Conservation (phyloP, 1,284 basidiomycete genomes). For the Naganishia sp. region DNA sequence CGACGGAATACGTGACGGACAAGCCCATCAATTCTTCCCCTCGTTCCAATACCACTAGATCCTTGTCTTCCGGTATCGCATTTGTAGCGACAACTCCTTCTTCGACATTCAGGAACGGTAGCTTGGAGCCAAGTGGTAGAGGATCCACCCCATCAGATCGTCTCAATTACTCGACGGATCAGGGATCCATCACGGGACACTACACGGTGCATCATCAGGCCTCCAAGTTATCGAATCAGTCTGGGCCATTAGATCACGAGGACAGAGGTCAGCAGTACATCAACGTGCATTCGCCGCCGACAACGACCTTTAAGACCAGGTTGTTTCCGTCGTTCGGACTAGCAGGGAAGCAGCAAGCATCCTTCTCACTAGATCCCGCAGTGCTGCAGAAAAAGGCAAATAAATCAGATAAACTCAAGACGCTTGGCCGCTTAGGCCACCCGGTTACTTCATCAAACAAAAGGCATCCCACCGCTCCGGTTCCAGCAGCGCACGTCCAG, state of each 20-base stretch:
- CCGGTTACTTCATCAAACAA: conserved; percentile 4
- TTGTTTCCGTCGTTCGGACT: conserved; percentile 23
- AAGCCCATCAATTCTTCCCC: background rate
- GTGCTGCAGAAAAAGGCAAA: conserved; percentile 4
- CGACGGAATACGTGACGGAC: background rate
- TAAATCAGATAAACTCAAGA: conserved; percentile 30
- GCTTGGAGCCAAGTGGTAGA: conserved; percentile 10
- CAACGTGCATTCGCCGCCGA: background rate
- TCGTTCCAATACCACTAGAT: background rate
- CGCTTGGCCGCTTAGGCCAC: conserved; percentile 29
- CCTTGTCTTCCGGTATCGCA: background rate
- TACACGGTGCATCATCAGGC: conserved; percentile 18
- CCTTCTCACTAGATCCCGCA: background rate
- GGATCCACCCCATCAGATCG: conserved; percentile 24
- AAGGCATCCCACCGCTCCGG: conserved; percentile 11
- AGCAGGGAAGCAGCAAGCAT: conserved; percentile 17
- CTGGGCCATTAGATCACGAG: background rate
- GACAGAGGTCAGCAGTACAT: background rate
- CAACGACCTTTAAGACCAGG: conserved; percentile 9
- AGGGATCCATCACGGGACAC: conserved; percentile 16
- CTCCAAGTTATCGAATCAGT: background rate
- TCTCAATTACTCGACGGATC: conserved; percentile 26
- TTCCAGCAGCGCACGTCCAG: background rate
- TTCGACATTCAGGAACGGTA: conserved; percentile 1
- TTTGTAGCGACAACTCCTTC: background rate